phyloP scores from a whole-genome alignment of 768 basidiomycete genomes.

The Leucocoprinus leucothites region DNA sequence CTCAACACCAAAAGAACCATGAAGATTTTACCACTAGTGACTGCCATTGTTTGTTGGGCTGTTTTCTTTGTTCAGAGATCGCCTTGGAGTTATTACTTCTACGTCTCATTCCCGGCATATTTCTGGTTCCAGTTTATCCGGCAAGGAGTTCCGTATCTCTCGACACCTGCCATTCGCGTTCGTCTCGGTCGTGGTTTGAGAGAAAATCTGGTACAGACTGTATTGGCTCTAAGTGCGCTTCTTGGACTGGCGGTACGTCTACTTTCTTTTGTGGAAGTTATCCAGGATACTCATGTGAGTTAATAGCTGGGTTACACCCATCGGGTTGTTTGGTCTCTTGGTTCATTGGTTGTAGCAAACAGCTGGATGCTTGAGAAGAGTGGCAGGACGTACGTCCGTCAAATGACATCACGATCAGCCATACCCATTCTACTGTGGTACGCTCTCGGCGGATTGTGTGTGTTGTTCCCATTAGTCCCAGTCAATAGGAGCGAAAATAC shows the following conservation, averaged over 20 bases:
- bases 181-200: not conserved
- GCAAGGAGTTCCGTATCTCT: conserved; percentile 20
- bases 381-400: not conserved
- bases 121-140: conserved; percentile 65
- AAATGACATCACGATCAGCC: conserved; percentile 22
- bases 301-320: conserved; percentile 66
- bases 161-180: not conserved
- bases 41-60: conserved; percentile 34
- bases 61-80: conserved; percentile 62
- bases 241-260: conserved; percentile 47
- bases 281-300: not conserved
- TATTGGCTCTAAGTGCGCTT: conserved; percentile 59
- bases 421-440: conserved; percentile 38
- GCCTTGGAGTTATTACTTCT: conserved; percentile 73
- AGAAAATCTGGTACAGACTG: conserved; percentile 28
- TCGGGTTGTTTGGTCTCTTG: conserved; percentile 69
- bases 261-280: not conserved
- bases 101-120: conserved; percentile 70
- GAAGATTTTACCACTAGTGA: conserved; percentile 19
- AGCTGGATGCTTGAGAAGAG: conserved; percentile 52
- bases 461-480: conserved; percentile 66
- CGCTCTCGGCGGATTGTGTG: conserved; percentile 44
- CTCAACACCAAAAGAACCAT: not conserved
- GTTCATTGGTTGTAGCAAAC: conserved; percentile 56
- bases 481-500: conserved; percentile 72